Conservation (phyloP, 768 basidiomycete genomes). For the Collybiopsis luxurians region DNA sequence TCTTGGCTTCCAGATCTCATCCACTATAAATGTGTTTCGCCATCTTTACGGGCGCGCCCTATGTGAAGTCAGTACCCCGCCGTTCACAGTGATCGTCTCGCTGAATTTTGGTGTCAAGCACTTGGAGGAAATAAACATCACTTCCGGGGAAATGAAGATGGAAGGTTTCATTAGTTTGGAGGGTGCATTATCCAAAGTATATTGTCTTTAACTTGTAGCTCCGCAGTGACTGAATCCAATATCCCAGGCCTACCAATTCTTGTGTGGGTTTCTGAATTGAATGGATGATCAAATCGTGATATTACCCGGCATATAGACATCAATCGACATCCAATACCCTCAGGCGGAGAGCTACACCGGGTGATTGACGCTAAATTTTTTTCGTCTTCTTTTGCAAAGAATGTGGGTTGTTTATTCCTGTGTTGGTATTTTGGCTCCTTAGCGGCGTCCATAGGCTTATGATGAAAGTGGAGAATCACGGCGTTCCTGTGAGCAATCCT, state of each 20-base stretch:
- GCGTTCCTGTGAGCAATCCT: conserved; percentile 29
- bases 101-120: conserved; percentile 40
- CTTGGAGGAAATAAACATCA: conserved; percentile 59
- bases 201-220: background rate
- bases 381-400: conserved; percentile 69
- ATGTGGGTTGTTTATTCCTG: conserved; percentile 40
- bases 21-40: conserved; percentile 65
- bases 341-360: conserved; percentile 61
- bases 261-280: conserved; percentile 54
- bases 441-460: conserved; percentile 47
- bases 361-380: conserved; percentile 65
- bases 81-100: background rate
- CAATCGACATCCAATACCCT: conserved; percentile 69
- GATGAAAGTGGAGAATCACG: conserved; percentile 59
- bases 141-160: conserved; percentile 49
- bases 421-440: background rate
- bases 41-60: conserved; percentile 72
- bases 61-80: conserved; percentile 49
- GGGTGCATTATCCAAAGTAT: conserved; percentile 71
- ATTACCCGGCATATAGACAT: conserved; percentile 50
- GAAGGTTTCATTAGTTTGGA: conserved; percentile 85
- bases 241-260: conserved; percentile 74
- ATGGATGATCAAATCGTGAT: background rate
- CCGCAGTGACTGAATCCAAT: conserved; percentile 11
- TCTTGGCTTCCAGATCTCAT: conserved; percentile 47